These are phyloP conservation scores for Sporothrix brasiliensis DNA, from an alignment of 2,329 filamentous ascomycete genomes.

Conservation along the genomic window DNA sequence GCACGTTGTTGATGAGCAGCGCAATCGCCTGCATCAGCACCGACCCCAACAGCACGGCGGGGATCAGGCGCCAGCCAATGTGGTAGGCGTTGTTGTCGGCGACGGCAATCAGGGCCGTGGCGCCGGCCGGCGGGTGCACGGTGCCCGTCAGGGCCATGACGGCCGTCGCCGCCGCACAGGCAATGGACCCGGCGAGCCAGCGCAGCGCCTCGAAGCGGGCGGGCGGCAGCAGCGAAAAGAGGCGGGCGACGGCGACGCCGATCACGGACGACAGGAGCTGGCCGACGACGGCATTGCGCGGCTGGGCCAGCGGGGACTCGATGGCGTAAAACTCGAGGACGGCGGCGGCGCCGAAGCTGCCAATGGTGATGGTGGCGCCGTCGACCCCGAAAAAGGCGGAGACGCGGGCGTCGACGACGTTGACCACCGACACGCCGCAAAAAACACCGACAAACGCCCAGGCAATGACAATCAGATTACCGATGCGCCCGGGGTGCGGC, in stretches of 20 bases:
- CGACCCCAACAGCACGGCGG: conserved; percentile 63
- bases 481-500: conserved; percentile 46
- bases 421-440: conserved; percentile 61
- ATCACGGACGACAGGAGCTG: conserved; percentile 65
- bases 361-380: conserved; percentile 62
- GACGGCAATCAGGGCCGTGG: conserved; percentile 71
- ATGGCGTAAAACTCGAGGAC: conserved; percentile 75
- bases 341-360: conserved; percentile 72
- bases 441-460: conserved; percentile 71
- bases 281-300: conserved; percentile 69
- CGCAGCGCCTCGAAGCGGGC: conserved; percentile 54
- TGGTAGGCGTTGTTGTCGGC: conserved; percentile 56
- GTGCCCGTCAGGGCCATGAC: conserved; percentile 72
- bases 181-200: conserved; percentile 66
- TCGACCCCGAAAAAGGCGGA: conserved; percentile 56
- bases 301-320: conserved; percentile 72
- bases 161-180: conserved; percentile 64
- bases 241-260: conserved; percentile 65
- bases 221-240: conserved; percentile 57
- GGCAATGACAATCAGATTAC: conserved; percentile 61
- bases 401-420: conserved; percentile 58
- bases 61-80: conserved; percentile 71
- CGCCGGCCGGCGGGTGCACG: conserved; percentile 73
- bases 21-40: conserved; percentile 64
- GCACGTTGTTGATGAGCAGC: conserved; percentile 69